A percentile compares a stretch with the other conserved stretches of the same genome.
phyloP scores from a whole-genome alignment of 2,329 filamentous ascomycete species.

The Scolecobasidium constrictum region DNA sequence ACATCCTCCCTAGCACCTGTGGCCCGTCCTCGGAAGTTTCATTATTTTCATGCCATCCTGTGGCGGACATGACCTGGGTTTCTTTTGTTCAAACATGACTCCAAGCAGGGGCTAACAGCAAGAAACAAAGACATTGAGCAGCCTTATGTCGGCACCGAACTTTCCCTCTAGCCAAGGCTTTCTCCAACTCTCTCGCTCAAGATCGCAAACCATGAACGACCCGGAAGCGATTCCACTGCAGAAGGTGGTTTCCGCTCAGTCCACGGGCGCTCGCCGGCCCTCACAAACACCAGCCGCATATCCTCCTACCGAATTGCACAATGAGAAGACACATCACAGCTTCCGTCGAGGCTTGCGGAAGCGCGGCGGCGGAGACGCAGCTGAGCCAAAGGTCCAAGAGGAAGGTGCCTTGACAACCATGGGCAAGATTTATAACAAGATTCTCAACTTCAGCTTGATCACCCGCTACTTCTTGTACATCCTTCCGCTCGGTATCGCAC shows the following conservation, averaged over 20 bases:
- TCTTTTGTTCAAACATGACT: too few relatives aligned
- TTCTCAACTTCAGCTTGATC: slow-evolving; percentile 51
- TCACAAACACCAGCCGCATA: not conserved
- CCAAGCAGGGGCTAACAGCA: too few relatives aligned
- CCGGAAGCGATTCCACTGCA: slow-evolving; percentile 42
- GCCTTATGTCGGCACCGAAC: not conserved
- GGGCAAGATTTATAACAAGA: slow-evolving; percentile 49
- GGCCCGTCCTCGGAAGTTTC: too few relatives aligned
- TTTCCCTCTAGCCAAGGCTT: not conserved
- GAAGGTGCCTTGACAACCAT: slow-evolving; percentile 35
- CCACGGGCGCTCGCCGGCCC: slow-evolving; percentile 12
- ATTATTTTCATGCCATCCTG: too few relatives aligned
- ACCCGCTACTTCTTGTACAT: slow-evolving; percentile 56
- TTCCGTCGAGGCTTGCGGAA: slow-evolving; percentile 23
- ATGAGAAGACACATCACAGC: slow-evolving; percentile 27
- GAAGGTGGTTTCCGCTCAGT: slow-evolving; percentile 35
- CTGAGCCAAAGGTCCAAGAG: slow-evolving; percentile 15
- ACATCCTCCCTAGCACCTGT: too few relatives aligned
- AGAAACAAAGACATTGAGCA: too few relatives aligned
- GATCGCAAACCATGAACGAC: not conserved
- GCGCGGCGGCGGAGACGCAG: not conserved
- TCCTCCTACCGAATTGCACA: slow-evolving; percentile 15
- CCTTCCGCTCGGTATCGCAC: slow-evolving; percentile 42
- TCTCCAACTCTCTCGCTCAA: not conserved
- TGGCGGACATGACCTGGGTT: too few relatives aligned